Conservation (phyloP, 2,329 filamentous ascomycete species). For the Fusarium napiforme region DNA sequence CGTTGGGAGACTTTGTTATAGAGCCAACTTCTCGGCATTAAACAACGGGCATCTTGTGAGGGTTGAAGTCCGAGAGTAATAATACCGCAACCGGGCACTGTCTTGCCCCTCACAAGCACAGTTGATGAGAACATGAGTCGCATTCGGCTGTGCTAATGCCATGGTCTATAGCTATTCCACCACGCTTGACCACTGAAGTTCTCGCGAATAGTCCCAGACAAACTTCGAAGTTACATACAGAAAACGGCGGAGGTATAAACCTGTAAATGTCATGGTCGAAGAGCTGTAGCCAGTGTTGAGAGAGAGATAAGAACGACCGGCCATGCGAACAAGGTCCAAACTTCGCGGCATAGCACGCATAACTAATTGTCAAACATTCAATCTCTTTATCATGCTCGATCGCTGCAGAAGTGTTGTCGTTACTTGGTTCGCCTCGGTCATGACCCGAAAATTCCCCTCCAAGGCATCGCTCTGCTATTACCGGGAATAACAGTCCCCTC, state of each 20-base stretch:
- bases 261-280: too few relatives aligned
- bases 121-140: fast-evolving
- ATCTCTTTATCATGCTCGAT: not conserved
- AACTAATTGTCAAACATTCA: not conserved
- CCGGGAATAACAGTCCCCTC: not conserved
- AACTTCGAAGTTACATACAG: not conserved
- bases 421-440: not conserved
- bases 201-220: not conserved
- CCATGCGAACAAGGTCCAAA: not conserved
- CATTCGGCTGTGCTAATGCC: not conserved
- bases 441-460: not conserved
- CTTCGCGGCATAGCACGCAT: too few relatives aligned
- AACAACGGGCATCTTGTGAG: too few relatives aligned
- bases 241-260: not conserved
- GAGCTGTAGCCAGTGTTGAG: not conserved
- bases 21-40: too few relatives aligned
- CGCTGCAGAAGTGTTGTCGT: not conserved
- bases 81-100: not conserved
- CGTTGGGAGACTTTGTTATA: too few relatives aligned
- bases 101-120: not conserved
- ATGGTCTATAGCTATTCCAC: not conserved
- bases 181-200: not conserved
- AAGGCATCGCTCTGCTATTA: not conserved
- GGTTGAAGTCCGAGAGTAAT: too few relatives aligned
- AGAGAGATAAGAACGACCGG: not conserved